Evolutionary conservation across 208 protist species (phyloP), one percentile per base, ranked within the genome.

Genomic region (Trypanosoma cruzi): DNA sequence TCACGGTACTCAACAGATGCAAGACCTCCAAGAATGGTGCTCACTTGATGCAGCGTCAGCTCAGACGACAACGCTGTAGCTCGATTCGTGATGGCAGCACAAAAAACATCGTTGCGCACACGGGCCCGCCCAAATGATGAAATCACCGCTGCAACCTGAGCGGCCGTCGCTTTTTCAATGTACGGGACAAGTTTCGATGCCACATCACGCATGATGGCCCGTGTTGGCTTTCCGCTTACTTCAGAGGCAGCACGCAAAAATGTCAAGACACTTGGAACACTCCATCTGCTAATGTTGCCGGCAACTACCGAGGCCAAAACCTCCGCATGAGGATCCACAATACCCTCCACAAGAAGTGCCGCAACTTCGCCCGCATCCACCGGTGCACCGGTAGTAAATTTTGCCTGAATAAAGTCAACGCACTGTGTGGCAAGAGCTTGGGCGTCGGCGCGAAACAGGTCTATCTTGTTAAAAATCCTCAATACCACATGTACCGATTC

Each of bases 61-160:
- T 69, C 64, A 10, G 71, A 56, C 20, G 64, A 50, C 20, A 95
- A 60, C 34, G 71, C 53, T 50, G 73, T 61, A 36, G 85, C 26
- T 0, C 90, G 78, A 44, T 28, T 66, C 14, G 79, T 64, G 28
- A 88, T 77, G 2, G 77, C 79, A 18, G 81, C 77, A 73, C 87
- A 93, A 49, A 96, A 89, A 8, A 75, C 73, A 54, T 96, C 87
- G 54, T 90, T 83, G 2, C 90, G 84, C 40, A 96, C 87, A 28
- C 77, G 76, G 2, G 85, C 78, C 28, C 46, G 59, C 0, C 87
- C 90, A 58, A 84, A 93, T 49, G 74, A 90, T 55, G 74, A 69
- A 57, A 88, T 76, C 18, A 96, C 70, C 49, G 72, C 62, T 11
- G 76, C 74, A 29, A 96, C 71, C 80, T 96, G 90, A 36, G 68